A percentile compares a stretch with the other conserved stretches of the same genome.
Conservation (phyloP, 2,329 filamentous ascomycete species). For the Tolypocladium inflatum region DNA sequence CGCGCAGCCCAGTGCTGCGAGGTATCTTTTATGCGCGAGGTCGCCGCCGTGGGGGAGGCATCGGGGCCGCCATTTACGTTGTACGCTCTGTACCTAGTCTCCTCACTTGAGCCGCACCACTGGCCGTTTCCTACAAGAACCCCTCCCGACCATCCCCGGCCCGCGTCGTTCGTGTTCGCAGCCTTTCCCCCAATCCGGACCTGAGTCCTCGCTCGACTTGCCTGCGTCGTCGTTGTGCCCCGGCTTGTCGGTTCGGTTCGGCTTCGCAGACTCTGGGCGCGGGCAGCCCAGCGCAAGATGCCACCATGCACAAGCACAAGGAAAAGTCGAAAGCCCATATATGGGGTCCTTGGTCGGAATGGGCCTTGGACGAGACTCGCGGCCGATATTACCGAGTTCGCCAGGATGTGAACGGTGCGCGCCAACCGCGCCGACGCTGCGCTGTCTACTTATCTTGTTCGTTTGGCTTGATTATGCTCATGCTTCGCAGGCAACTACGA, state of each 20-base stretch:
- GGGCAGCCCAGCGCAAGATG: conserved; percentile 13
- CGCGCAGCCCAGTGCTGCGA: neutral
- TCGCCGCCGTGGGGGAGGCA: neutral
- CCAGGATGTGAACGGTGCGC: conserved; percentile 14
- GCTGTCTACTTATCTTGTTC: neutral
- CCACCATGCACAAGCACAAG: conserved; percentile 19
- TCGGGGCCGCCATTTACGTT: neutral
- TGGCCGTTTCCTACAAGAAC: conserved; percentile 6
- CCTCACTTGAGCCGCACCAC: conserved; percentile 3
- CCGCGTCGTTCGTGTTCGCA: neutral
- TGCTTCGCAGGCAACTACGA: conserved; percentile 7
- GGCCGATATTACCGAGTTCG: conserved; percentile 14
- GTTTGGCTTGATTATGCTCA: neutral
- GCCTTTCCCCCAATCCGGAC: neutral
- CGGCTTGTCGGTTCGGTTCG: neutral
- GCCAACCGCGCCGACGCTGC: neutral
- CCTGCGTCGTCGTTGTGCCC: neutral
- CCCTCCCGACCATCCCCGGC: conserved; percentile 3
- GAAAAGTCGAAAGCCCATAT: conserved; percentile 14
- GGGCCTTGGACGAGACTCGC: conserved; percentile 11
- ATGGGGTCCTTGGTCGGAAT: conserved; percentile 17
- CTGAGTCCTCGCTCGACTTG: neutral
- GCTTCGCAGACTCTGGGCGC: neutral
- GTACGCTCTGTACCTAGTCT: neutral
- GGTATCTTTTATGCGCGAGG: neutral